Evolutionary conservation across 169 alveolate species (phyloP).

Genomic region (Plasmodium inui): DNA sequence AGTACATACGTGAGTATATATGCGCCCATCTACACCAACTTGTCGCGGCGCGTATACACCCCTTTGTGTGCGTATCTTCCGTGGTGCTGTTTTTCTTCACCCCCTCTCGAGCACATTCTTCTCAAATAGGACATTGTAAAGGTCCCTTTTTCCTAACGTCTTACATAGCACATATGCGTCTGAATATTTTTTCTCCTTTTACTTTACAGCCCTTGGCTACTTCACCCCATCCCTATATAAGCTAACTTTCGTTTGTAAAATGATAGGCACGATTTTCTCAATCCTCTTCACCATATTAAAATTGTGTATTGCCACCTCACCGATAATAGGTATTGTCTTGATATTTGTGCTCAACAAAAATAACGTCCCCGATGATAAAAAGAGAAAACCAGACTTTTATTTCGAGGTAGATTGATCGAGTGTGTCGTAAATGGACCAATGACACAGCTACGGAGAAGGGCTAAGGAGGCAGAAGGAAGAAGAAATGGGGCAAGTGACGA

Average conservation of each 20-base stretch:
- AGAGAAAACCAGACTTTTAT: constrained; percentile 50
- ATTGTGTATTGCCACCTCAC: constrained; percentile 63
- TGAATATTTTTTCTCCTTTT: background rate
- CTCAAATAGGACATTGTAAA: background rate
- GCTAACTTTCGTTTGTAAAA: constrained; percentile 18
- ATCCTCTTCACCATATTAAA: constrained; percentile 36
- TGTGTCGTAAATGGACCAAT: background rate
- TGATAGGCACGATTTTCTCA: constrained; percentile 58
- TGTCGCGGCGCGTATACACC: background rate
- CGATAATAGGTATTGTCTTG: constrained; percentile 51
- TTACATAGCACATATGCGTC: background rate
- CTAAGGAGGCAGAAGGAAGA: background rate
- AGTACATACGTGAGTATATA: background rate
- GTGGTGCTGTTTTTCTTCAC: background rate
- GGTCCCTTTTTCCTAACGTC: background rate
- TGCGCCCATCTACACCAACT: background rate
- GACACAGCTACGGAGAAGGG: background rate
- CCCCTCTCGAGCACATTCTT: background rate
- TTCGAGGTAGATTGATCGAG: constrained; percentile 55
- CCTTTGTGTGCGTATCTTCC: background rate
- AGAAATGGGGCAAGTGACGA: background rate
- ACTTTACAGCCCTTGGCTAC: background rate
- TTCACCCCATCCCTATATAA: background rate
- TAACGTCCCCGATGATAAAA: constrained; percentile 51
- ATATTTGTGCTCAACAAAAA: constrained; percentile 55